A percentile compares a stretch with the other conserved stretches of the same genome.
These are phyloP conservation scores for Neoconidiobolus thromboides DNA, from an alignment of 371 early-diverging fungal genomes.

Conservation along the genomic window DNA sequence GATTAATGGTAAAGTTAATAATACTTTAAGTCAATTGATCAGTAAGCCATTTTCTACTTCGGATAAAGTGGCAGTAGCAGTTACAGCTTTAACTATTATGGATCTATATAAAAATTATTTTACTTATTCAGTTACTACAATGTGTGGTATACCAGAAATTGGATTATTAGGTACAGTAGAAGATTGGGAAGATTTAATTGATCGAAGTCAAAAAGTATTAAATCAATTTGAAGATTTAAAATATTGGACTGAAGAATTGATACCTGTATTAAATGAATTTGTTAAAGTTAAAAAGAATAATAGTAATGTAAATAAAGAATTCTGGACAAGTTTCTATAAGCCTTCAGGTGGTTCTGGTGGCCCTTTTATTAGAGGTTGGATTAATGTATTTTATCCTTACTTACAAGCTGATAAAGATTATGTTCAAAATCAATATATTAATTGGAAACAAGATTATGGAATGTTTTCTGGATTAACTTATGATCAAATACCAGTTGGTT, in stretches of 20 bases:
- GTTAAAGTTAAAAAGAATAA: neutral
- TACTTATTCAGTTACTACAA: neutral
- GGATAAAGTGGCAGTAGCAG: neutral
- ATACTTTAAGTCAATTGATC: neutral
- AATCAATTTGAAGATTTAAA: neutral
- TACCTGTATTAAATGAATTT: neutral
- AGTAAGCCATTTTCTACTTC: neutral
- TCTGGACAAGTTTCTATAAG: conserved; percentile 1
- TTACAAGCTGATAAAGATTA: neutral
- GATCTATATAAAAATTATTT: conserved; percentile 1
- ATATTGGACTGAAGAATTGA: neutral
- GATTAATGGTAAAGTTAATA: neutral
- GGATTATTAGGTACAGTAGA: neutral
- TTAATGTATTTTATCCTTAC: neutral
- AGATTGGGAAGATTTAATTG: neutral
- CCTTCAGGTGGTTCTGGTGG: conserved; percentile 1
- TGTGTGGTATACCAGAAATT: conserved; percentile 5
- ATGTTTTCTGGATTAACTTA: neutral
- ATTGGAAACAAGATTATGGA: neutral
- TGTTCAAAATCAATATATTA: neutral
- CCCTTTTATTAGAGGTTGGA: conserved; percentile 1
- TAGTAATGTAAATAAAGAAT: neutral
- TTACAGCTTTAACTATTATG: neutral
- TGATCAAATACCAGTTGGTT: neutral
- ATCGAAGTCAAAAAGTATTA: neutral